Conservation (phyloP, 805 yeast genomes). For the Cyberlindnera galapagoensis region DNA sequence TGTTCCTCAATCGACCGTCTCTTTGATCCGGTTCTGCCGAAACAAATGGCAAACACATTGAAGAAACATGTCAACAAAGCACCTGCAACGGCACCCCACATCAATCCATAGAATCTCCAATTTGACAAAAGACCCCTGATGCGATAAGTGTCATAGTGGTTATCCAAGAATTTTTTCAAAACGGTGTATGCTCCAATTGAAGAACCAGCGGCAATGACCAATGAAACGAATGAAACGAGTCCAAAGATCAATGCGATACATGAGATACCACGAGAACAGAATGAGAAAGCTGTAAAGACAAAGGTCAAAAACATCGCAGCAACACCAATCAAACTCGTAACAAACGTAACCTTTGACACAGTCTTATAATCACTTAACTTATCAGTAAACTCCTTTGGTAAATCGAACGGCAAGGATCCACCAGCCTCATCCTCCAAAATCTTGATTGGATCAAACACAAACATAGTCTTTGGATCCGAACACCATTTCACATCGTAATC, state of each 20-base stretch:
- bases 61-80: constrained; percentile 32
- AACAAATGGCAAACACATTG: constrained; percentile 32
- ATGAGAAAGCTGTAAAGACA: constrained; percentile 38
- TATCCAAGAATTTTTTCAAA: constrained; percentile 45
- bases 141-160: constrained; percentile 43
- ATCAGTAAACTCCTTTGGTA: constrained; percentile 49
- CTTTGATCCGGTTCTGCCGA: constrained; percentile 26
- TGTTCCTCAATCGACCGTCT: constrained; percentile 5
- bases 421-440: constrained; percentile 23
- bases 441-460: constrained; percentile 46
- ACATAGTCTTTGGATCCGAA: constrained; percentile 47
- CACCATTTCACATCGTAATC: constrained; percentile 40
- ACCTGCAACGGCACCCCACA: constrained; percentile 59
- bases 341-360: constrained; percentile 53
- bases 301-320: constrained; percentile 34
- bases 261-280: constrained; percentile 40
- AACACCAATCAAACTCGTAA: constrained; percentile 45
- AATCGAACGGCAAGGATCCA: constrained; percentile 18
- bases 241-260: constrained; percentile 40
- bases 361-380: constrained; percentile 39
- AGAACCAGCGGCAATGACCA: constrained; percentile 43
- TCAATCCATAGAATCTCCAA: constrained; percentile 44
- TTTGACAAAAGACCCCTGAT: constrained; percentile 44
- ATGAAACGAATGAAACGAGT: constrained; percentile 31
- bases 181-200: constrained; percentile 56